phyloP scores from a whole-genome alignment of 2,329 filamentous ascomycete genomes.

The Penicillium sp. region DNA sequence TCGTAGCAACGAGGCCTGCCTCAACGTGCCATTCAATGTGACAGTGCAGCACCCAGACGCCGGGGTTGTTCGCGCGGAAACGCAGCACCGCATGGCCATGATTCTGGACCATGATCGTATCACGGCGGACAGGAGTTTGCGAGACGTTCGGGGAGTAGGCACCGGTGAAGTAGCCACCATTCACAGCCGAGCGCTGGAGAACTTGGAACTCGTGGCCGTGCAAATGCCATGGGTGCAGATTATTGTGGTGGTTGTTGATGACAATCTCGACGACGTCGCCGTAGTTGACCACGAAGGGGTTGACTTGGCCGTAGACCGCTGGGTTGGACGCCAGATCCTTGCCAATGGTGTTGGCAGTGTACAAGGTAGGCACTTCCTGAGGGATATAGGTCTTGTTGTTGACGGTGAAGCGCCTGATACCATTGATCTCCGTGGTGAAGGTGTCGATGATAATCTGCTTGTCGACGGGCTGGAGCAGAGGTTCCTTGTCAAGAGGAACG shows the following conservation, averaged over 20 bases:
- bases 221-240: constrained; percentile 57
- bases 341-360: constrained; percentile 72
- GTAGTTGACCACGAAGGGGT: constrained; percentile 71
- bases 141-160: constrained; percentile 35
- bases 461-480: constrained; percentile 37
- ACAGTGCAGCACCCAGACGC: constrained; percentile 46
- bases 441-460: constrained; percentile 48
- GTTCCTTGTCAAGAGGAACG: constrained; percentile 33
- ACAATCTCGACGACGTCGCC: constrained; percentile 54
- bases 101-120: constrained; percentile 44
- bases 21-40: constrained; percentile 47
- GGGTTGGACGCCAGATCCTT: constrained; percentile 59
- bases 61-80: constrained; percentile 46
- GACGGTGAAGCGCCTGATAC: constrained; percentile 65
- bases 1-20: constrained; percentile 39
- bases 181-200: constrained; percentile 38
- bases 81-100: constrained; percentile 41
- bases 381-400: constrained; percentile 77
- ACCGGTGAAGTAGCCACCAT: constrained; percentile 38
- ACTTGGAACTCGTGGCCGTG: constrained; percentile 61
- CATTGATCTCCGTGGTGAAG: constrained; percentile 72
- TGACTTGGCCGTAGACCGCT: constrained; percentile 70
- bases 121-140: constrained; percentile 38
- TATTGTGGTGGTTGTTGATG: constrained; percentile 44
- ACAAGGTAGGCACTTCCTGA: constrained; percentile 80